phyloP scores from a whole-genome alignment of 2,329 filamentous ascomycete species.

The Decorospora gaudefroyi region DNA sequence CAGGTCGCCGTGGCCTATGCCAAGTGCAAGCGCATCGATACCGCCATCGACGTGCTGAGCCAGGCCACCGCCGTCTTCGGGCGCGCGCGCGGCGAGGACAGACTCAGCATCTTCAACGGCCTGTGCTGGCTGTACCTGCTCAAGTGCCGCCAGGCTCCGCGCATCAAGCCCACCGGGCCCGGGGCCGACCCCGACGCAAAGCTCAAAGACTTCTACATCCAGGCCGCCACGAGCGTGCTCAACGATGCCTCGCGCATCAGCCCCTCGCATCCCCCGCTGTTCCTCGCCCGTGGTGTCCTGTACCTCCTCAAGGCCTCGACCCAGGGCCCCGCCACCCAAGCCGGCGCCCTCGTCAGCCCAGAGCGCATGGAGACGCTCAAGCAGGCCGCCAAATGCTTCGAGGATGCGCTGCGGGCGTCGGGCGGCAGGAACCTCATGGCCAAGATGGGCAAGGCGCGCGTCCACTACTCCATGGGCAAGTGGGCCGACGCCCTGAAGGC shows the following conservation, averaged over 20 bases:
- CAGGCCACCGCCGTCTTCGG: conserved; percentile 74
- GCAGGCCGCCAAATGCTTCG: conserved; percentile 88
- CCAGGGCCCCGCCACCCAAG: conserved; percentile 72
- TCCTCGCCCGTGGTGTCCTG: conserved; percentile 86
- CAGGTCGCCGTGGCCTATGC: conserved; percentile 96
- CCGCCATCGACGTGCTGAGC: conserved; percentile 71
- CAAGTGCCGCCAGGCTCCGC: conserved; percentile 81
- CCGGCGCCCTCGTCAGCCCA: conserved; percentile 66
- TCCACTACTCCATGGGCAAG: conserved; percentile 82
- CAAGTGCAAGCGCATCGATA: conserved; percentile 91
- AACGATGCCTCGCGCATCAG: conserved; percentile 97
- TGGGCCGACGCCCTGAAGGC: conserved; percentile 79
- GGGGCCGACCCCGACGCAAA: conserved; percentile 69
- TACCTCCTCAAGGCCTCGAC: conserved; percentile 86
- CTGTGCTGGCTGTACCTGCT: conserved; percentile 90
- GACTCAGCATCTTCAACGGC: conserved; percentile 80
- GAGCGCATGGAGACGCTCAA: conserved; percentile 80
- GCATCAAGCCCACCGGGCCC: conserved; percentile 56
- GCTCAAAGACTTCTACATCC: conserved; percentile 92
- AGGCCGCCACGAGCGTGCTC: conserved; percentile 84
- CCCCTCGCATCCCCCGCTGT: conserved; percentile 87
- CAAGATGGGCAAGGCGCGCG: conserved; percentile 83
- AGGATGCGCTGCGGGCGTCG: conserved; percentile 86
- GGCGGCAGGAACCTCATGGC: conserved; percentile 89
- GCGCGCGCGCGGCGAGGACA: conserved; percentile 74